A percentile compares a stretch with the other conserved stretches of the same genome.
These are phyloP conservation scores for Canna indica DNA, from an alignment of 176 grass and related monocot genomes.

Conservation along the genomic window DNA sequence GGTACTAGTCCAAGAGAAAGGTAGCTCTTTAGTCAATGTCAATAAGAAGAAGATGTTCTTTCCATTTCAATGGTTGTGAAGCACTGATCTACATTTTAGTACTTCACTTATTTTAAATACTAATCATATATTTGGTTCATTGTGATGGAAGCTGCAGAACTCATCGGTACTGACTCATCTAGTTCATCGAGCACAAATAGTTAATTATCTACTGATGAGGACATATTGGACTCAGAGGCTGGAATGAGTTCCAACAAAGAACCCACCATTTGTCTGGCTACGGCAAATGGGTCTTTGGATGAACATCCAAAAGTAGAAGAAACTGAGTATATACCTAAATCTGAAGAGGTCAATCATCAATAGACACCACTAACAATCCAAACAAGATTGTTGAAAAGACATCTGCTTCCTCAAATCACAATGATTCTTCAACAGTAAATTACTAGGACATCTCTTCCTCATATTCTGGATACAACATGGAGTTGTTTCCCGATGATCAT, in stretches of 20 bases:
- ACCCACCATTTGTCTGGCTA: not conserved
- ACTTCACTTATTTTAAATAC: too few species aligned
- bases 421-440: not conserved
- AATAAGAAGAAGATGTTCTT: too few species aligned
- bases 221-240: not conserved
- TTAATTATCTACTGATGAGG: slow-evolving; percentile 11
- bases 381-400: not conserved
- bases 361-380: not conserved
- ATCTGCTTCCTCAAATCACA: slow-evolving; percentile 13
- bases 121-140: too few species aligned
- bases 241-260: slow-evolving; percentile 6
- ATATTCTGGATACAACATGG: slow-evolving; percentile 8
- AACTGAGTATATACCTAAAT: not conserved
- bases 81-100: too few species aligned
- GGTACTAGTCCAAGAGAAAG: too few species aligned
- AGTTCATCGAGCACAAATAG: slow-evolving; percentile 13
- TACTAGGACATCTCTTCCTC: slow-evolving; percentile 21
- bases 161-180: not conserved
- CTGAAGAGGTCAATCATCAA: not conserved
- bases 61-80: too few species aligned
- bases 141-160: slow-evolving; percentile 22
- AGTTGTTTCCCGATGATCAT: slow-evolving; percentile 19
- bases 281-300: not conserved
- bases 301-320: not conserved
- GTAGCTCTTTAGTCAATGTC: too few species aligned